Percentiles rank a stretch among this genome's conserved stretches.
These are phyloP conservation scores for Collybiopsis confluens DNA, from an alignment of 768 basidiomycete genomes.

Conservation along the genomic window DNA sequence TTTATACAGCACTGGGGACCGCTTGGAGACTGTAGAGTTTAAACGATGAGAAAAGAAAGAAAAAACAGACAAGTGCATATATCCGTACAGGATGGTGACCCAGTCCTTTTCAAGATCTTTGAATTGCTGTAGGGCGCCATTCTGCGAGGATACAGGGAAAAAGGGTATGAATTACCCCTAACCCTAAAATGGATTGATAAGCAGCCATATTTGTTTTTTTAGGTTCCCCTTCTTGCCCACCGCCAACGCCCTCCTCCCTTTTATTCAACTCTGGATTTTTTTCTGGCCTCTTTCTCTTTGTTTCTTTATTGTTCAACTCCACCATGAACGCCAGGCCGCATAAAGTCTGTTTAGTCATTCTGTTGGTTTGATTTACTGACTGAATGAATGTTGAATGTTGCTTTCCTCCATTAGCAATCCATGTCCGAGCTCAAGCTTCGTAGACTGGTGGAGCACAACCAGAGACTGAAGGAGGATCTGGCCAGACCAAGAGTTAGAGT, in stretches of 20 bases:
- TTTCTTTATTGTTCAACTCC: constrained; percentile 6
- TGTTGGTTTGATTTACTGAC: too few species aligned
- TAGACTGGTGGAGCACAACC: constrained; percentile 71
- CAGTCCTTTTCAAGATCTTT: background rate
- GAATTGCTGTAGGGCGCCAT: constrained; percentile 5
- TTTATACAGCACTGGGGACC: constrained; percentile 1
- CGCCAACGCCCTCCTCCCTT: constrained; percentile 6
- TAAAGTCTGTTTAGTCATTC: too few species aligned
- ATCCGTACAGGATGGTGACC: background rate
- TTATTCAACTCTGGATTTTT: constrained; percentile 2
- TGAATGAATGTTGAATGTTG: constrained; percentile 4
- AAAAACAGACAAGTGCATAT: background rate
- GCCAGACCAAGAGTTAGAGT: constrained; percentile 68
- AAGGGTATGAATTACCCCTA: too few species aligned
- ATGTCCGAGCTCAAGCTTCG: constrained; percentile 85
- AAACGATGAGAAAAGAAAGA: background rate
- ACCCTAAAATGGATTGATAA: too few species aligned
- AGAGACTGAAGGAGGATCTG: constrained; percentile 49
- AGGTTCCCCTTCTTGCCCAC: constrained; percentile 5
- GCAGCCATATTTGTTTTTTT: background rate
- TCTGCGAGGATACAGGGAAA: background rate
- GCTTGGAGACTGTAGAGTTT: background rate
- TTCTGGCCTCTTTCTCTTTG: background rate
- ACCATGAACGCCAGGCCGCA: constrained; percentile 73
- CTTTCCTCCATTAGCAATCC: constrained; percentile 55